Conservation (phyloP, 140 eudicot genomes). For the Erigeron philadelphicus region DNA sequence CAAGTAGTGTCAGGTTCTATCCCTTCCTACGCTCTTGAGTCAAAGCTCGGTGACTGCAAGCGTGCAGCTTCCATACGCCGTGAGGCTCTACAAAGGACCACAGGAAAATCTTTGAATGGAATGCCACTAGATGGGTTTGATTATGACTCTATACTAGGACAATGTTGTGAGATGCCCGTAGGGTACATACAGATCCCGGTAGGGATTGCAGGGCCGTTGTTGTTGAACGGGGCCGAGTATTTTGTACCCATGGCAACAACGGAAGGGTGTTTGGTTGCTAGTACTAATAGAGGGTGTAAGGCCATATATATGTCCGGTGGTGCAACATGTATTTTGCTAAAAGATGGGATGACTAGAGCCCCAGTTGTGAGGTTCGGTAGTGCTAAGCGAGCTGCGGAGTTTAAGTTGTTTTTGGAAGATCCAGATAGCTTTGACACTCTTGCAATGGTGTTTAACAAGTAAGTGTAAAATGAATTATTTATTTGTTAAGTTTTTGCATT, state of each 20-base stretch:
- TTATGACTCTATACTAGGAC: constrained; percentile 35
- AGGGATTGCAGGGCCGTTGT: constrained; percentile 38
- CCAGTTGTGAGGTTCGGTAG: constrained; percentile 40
- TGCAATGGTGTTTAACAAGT: constrained; percentile 32
- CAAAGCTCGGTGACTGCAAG: constrained; percentile 27
- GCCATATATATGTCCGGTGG: constrained; percentile 36
- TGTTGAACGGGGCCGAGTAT: constrained; percentile 28
- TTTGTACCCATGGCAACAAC: constrained; percentile 42
- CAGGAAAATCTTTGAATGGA: constrained; percentile 26
- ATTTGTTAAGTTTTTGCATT: no score
- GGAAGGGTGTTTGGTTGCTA: constrained; percentile 39
- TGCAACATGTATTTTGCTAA: constrained; percentile 27
- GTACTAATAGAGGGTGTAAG: constrained; percentile 39
- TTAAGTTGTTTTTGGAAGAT: constrained; percentile 21
- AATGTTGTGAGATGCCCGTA: constrained; percentile 44
- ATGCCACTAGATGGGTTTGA: constrained; percentile 36
- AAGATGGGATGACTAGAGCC: constrained; percentile 40
- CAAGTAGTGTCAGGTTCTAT: constrained; percentile 19
- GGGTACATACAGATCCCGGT: constrained; percentile 45
- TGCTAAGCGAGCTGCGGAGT: constrained; percentile 35
- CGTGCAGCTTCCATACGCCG: constrained; percentile 27
- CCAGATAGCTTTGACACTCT: constrained; percentile 18
- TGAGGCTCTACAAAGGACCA: constrained; percentile 22
- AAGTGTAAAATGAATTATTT: not conserved
- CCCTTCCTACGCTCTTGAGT: constrained; percentile 22